phyloP scores from a whole-genome alignment of 805 yeast species.

The Candida schatavii region DNA sequence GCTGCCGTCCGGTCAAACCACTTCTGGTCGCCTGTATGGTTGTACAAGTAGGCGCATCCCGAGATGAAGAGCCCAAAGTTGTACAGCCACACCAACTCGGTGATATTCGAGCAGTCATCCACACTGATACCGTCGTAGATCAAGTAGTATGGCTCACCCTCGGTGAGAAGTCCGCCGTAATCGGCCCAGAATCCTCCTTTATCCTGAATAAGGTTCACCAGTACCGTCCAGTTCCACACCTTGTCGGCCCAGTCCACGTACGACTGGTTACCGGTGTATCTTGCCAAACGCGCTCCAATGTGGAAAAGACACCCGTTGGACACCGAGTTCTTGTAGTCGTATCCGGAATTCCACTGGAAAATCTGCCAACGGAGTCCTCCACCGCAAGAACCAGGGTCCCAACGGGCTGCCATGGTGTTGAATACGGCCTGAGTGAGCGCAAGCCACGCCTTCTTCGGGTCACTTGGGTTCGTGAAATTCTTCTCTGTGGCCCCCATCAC shows the following conservation, averaged over 20 bases:
- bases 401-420: slow-evolving; percentile 44
- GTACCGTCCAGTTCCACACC: slow-evolving; percentile 46
- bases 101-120: slow-evolving; percentile 59
- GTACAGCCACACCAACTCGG: slow-evolving; percentile 76
- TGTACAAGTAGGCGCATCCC: slow-evolving; percentile 80
- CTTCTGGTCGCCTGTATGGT: slow-evolving; percentile 58
- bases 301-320: slow-evolving; percentile 45
- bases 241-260: slow-evolving; percentile 41
- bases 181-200: slow-evolving; percentile 4
- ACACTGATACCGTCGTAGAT: slow-evolving; percentile 73
- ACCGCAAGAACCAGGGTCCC: slow-evolving; percentile 36
- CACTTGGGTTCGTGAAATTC: slow-evolving; percentile 61
- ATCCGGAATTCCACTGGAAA: slow-evolving; percentile 48
- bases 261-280: slow-evolving; percentile 38
- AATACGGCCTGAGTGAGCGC: slow-evolving; percentile 41
- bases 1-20: slow-evolving; percentile 66
- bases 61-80: slow-evolving; percentile 77
- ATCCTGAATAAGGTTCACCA: slow-evolving; percentile 25
- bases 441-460: slow-evolving; percentile 36
- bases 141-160: slow-evolving; percentile 40
- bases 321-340: slow-evolving; percentile 44
- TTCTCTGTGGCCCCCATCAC: slow-evolving; percentile 91
- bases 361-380: slow-evolving; percentile 50
- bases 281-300: slow-evolving; percentile 42
- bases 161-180: slow-evolving; percentile 38